Evolutionary conservation across 78 protist genomes (phyloP), one percentile per base, ranked within the genome.

Genomic region (Speleostelium caveatum): DNA sequence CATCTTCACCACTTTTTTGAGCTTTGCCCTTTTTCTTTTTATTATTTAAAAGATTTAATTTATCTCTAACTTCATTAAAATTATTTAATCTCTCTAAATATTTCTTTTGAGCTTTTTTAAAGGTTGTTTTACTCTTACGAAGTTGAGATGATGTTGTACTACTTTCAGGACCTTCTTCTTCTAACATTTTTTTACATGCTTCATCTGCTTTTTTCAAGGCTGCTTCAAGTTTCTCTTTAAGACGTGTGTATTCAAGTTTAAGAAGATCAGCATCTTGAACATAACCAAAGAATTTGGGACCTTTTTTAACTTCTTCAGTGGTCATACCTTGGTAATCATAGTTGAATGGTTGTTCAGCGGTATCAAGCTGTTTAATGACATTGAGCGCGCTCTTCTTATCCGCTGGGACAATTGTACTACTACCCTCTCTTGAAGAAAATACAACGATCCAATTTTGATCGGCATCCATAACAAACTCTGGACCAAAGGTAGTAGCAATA

Each of bases 401-500:
- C 4, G 59, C 91, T 12, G 91, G 91, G 19, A 67, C 39, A 1
- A 83, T 16, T 38, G 42, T 83, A 0, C 73, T 59, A 24, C 36
- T 42, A 69, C 90, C 91, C 42, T 83, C 69, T n/a, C n/a, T n/a
- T n/a, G n/a, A n/a, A 12, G 53, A 24, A 56, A 83, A 83, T 22
- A 63, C 53, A 3, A 83, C 91, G 10, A 83, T 60, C 91, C 91
- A 83, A 69, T 83, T 83, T n/a, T 60, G 77, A 69, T 83, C 69
- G 38, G 94, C 94, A 59, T 76, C 94, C 87, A 78, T 69, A 2
- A 88, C 94, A 71, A 88, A 75, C 69, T 88, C 94, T 19, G 94
- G 94, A 60, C 94, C 87, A 78, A 88, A 88, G 4, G 94, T 88
- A 17, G 94, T 88, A 21, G 94, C 94, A 38, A 88, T 88, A 17